Evolutionary conservation across 108 stramenopile species (phyloP).

Genomic region (Fistulifera pelliculosa): DNA sequence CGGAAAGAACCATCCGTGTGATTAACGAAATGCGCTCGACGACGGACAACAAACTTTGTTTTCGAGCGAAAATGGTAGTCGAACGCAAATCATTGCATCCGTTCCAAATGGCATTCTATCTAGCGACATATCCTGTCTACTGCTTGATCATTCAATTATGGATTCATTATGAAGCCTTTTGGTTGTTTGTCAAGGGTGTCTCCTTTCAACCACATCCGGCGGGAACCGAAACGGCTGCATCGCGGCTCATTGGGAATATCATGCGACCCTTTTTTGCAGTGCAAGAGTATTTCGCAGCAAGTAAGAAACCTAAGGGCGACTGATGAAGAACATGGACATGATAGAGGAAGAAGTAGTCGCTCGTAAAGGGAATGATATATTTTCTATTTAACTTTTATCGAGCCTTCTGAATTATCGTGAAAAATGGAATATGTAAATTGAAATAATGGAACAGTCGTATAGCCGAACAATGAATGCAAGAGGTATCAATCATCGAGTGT

Average conservation of each 20-base stretch:
- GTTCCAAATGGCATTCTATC: conserved; percentile 32
- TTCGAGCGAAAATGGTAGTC: conserved; percentile 16
- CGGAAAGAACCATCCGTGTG: neutral
- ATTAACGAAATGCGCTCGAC: neutral
- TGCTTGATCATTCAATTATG: conserved; percentile 77
- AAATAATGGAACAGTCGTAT: too few relatives aligned
- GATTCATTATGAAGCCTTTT: conserved; percentile 82
- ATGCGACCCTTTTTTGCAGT: conserved; percentile 8
- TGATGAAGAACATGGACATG: too few relatives aligned
- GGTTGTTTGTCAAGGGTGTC: conserved; percentile 67
- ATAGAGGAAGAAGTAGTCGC: too few relatives aligned
- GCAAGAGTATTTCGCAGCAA: too few relatives aligned
- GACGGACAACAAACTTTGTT: conserved; percentile 1
- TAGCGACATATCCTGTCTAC: conserved; percentile 60
- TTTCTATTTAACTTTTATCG: too few relatives aligned
- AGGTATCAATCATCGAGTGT: too few relatives aligned
- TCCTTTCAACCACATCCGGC: conserved; percentile 68
- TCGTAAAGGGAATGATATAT: too few relatives aligned
- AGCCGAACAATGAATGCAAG: too few relatives aligned
- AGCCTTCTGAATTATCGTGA: too few relatives aligned
- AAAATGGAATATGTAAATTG: too few relatives aligned
- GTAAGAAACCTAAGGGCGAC: too few relatives aligned
- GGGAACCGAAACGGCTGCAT: conserved; percentile 62
- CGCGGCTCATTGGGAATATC: conserved; percentile 42
- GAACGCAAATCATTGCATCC: conserved; percentile 23